Base-by-base conservation (phyloP, 768 basidiomycete genomes). In the Tricholoma matsutake region DNA sequence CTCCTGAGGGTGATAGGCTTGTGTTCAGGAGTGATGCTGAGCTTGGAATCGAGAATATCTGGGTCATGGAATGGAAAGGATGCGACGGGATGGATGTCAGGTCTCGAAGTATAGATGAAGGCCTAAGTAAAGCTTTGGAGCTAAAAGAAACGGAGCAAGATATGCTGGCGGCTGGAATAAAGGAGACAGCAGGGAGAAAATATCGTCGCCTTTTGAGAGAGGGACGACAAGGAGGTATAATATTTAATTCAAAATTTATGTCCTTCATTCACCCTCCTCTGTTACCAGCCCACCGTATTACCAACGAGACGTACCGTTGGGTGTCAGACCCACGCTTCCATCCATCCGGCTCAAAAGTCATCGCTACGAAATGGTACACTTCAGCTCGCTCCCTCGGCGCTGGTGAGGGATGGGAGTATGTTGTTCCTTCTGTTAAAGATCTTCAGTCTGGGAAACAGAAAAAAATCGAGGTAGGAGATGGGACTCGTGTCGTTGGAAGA, bases 351-450 rank as follows among this genome's bases (percentile, higher is more conserved):
- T 65, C 71, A 31, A 85, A 79, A 64, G 71, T 91, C 16, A 74
- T 91, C 57, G 87, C 88, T n/a, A 90, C 88, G 10, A 91, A 91
- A 69, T 89, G 89, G 88, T 90, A 89, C 63, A 89, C 85, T 25
- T 84, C 83, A 5, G 63, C 55, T 3, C 83, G 89, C 6, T 86
- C 85, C 54, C 75, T 90, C 32, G 87, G 86, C 35, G 88, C 87
- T 1, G 88, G 87, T 1, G 89, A 91, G 76, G 86, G 83, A 43
- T 91, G 89, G 89, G 80, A 84, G 67, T 91, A 86, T 61, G 52
- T 71, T 6, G 77, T 87, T 25, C 86, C 86, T 10, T 74, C 71
- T n/a, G 61, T 79, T 20, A 67, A 73, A 7, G 68, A 72, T 37
- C 64, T 78, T 37, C 62, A 62, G 25, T 47, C 45, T 13, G 22